phyloP scores from a whole-genome alignment of 768 basidiomycete species.

The Hydnomerulius pinastri region DNA sequence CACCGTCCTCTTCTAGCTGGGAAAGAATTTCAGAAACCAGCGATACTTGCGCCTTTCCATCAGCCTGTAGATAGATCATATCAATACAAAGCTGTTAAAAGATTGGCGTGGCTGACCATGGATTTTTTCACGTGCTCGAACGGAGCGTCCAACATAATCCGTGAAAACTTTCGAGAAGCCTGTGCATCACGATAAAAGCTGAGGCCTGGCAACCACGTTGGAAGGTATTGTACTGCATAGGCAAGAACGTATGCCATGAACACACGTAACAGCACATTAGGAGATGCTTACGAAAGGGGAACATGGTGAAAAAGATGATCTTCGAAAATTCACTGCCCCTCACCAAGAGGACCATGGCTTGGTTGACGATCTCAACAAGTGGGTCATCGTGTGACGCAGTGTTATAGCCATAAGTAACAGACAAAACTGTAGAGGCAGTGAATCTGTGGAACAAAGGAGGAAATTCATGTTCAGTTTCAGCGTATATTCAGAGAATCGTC shows the following conservation, averaged over 20 bases:
- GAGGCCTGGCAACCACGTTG: slow-evolving; percentile 3
- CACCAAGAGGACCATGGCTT: no score
- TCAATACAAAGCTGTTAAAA: background rate
- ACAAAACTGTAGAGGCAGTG: no score
- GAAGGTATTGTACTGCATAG: background rate
- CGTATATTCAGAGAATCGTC: no score
- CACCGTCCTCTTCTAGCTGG: background rate
- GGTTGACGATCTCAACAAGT: no score
- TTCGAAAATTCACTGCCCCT: no score
- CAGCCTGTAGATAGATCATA: slow-evolving; percentile 2
- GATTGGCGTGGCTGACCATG: background rate
- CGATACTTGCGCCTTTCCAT: slow-evolving; percentile 6
- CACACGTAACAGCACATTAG: background rate
- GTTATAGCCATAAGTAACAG: no score
- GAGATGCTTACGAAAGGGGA: background rate
- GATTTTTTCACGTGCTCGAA: slow-evolving; percentile 5
- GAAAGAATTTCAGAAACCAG: slow-evolving; percentile 5
- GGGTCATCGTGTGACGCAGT: no score
- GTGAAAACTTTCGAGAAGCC: background rate
- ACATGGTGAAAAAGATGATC: no score
- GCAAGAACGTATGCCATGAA: background rate
- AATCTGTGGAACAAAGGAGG: no score
- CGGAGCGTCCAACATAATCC: slow-evolving; percentile 2
- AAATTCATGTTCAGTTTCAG: no score
- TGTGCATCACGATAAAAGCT: background rate